Conservation (phyloP, 345 rosid species). For the Corchorus olitorius region DNA sequence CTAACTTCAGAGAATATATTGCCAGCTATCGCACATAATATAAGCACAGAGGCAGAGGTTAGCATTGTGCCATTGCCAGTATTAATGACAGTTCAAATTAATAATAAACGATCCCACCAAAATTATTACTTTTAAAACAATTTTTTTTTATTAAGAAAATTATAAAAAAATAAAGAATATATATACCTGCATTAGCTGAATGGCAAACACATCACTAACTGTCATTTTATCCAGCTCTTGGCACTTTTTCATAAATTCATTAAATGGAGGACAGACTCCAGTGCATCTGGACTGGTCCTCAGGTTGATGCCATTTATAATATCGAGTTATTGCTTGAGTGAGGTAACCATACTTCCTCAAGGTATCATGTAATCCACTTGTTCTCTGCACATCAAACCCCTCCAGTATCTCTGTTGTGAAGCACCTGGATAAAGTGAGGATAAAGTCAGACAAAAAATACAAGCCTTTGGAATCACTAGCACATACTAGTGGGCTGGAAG, state of each 20-base stretch:
- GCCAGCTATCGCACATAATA: not conserved
- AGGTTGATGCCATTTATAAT: constrained; percentile 44
- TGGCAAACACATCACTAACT: constrained; percentile 83
- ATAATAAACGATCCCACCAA: not conserved
- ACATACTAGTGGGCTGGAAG: not conserved
- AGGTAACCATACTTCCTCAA: constrained; percentile 76
- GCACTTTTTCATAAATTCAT: constrained; percentile 68
- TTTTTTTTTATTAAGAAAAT: not conserved
- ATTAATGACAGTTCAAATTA: not conserved
- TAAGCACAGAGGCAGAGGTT: not conserved
- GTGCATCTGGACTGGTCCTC: constrained; percentile 38
- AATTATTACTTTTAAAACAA: not conserved
- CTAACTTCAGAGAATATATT: not conserved
- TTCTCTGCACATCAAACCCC: constrained; percentile 88
- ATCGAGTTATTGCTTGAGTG: constrained; percentile 67
- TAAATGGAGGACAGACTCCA: constrained; percentile 54
- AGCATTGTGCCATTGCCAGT: not conserved
- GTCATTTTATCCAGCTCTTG: constrained; percentile 82
- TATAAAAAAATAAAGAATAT: not conserved
- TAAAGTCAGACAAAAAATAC: constrained; percentile 9
- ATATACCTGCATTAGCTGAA: constrained; percentile 93
- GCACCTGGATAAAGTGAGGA: constrained; percentile 54
- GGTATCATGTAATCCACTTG: constrained; percentile 67
- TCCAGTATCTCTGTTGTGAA: constrained; percentile 92
- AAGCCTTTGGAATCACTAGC: not conserved